Percentiles rank a stretch among this genome's conserved stretches.
phyloP scores from a whole-genome alignment of 371 early-diverging fungal species.

The Chytridium lagenaria region DNA sequence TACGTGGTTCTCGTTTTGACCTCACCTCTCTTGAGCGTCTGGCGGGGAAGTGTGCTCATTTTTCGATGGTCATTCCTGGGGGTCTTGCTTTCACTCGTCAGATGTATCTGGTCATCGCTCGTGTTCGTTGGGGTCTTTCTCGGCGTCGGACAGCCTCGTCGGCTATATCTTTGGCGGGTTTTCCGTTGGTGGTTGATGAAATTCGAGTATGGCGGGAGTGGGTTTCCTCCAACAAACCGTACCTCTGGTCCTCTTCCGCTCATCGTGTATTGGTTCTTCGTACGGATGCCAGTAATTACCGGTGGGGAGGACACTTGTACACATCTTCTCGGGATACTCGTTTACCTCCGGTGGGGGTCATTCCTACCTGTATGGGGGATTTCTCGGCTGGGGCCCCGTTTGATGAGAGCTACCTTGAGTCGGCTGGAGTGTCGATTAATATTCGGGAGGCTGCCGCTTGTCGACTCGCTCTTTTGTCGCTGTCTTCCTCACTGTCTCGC shows the following conservation, averaged over 20 bases:
- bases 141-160: neutral
- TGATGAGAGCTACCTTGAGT: neutral
- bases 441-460: neutral
- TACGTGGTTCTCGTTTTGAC: neutral
- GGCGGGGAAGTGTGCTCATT: constrained; percentile 22
- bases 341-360: neutral
- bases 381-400: neutral
- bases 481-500: neutral
- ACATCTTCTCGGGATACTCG: neutral
- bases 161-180: neutral
- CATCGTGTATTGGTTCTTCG: constrained; percentile 5
- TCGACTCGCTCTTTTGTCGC: neutral
- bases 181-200: neutral
- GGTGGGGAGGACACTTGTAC: constrained; percentile 2
- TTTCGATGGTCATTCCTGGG: constrained; percentile 18
- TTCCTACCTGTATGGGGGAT: neutral
- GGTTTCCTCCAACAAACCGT: neutral
- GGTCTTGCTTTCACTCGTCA: constrained; percentile 19
- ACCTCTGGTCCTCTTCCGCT: constrained; percentile 15
- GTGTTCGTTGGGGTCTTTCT: neutral
- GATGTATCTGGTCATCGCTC: constrained; percentile 2
- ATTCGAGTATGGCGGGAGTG: neutral
- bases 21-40: constrained; percentile 7
- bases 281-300: constrained; percentile 20
- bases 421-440: constrained; percentile 13